Conservation (phyloP, 768 basidiomycete species). For the Termitomyces sp. region DNA sequence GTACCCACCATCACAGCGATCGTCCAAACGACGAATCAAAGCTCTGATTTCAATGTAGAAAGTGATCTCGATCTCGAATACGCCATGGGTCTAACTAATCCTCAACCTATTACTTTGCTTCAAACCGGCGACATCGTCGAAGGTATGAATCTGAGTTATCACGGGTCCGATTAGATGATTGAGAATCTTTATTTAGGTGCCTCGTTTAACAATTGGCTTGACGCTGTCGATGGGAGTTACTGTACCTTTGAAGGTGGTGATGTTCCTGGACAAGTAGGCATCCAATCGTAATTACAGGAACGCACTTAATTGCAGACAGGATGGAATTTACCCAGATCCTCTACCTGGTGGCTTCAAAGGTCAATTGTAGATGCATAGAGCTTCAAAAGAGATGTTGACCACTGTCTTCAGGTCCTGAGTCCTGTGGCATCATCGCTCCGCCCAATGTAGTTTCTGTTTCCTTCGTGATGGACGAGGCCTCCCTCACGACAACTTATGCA, state of each 20-base stretch:
- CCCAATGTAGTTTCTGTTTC: constrained; percentile 39
- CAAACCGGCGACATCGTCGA: constrained; percentile 41
- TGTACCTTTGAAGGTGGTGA: constrained; percentile 44
- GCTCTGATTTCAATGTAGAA: constrained; percentile 48
- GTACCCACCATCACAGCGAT: constrained; percentile 24
- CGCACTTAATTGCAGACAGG: constrained; percentile 7
- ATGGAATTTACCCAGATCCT: constrained; percentile 18
- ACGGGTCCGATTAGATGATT: background rate
- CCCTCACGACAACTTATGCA: constrained; percentile 32
- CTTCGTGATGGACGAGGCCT: constrained; percentile 38
- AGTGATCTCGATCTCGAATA: constrained; percentile 56
- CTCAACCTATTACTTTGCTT: constrained; percentile 36
- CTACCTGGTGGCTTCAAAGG: constrained; percentile 13
- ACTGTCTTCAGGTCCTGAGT: constrained; percentile 24
- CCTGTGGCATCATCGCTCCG: constrained; percentile 36
- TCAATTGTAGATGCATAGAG: background rate
- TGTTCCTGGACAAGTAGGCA: constrained; percentile 26
- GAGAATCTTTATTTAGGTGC: constrained; percentile 24
- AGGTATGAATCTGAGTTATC: constrained; percentile 18
- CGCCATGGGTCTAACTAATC: constrained; percentile 41
- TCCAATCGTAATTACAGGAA: background rate
- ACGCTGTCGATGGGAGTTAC: constrained; percentile 41
- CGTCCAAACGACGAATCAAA: constrained; percentile 34
- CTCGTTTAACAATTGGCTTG: constrained; percentile 43
- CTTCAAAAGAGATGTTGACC: background rate